Evolutionary conservation across 176 grass and related monocot genomes (phyloP).

Genomic region (sorghum (Sorghum bicolor)): Sorghum_bicolor_NCBIv3 NC_012870.2:14058501-14059000

Average conservation of each 20-base stretch:
- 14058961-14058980: neutral
- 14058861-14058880: neutral
- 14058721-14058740: slow-evolving; percentile 34
- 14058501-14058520: slow-evolving; percentile 50
- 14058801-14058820: slow-evolving; percentile 12
- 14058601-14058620: slow-evolving; percentile 37
- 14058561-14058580: slow-evolving; percentile 10
- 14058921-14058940: neutral
- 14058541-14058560: slow-evolving; percentile 22
- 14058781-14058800: neutral
- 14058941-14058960: slow-evolving; percentile 12
- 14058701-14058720: slow-evolving; percentile 24
- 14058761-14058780: slow-evolving; percentile 7
- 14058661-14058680: slow-evolving; percentile 31
- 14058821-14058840: neutral
- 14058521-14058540: slow-evolving; percentile 35
- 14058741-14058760: slow-evolving; percentile 6
- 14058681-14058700: slow-evolving; percentile 31
- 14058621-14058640: slow-evolving; percentile 22
- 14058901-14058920: neutral
- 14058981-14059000: slow-evolving; percentile 15
- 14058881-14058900: slow-evolving; percentile 8
- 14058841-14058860: neutral
- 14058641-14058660: slow-evolving; percentile 28
- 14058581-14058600: slow-evolving; percentile 42